Evolutionary conservation across 176 grass and related monocot species (phyloP).

Genomic region (Cenchrus fungigraminus): DNA sequence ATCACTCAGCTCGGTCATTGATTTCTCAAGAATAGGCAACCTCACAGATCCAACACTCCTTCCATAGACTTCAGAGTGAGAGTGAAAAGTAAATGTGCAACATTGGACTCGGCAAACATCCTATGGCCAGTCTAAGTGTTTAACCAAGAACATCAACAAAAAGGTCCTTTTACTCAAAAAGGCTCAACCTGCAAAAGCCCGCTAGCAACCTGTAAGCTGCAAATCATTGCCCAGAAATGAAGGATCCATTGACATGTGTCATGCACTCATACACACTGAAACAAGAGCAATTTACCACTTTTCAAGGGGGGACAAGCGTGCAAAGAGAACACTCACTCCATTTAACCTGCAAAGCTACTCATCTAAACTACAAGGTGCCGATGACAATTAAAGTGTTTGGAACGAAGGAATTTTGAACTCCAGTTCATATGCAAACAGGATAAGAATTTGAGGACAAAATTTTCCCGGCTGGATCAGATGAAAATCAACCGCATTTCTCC

Average conservation of each 20-base stretch:
- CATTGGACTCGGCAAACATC: background rate
- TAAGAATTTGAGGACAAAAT: background rate
- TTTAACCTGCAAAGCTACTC: background rate
- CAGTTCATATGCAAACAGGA: background rate
- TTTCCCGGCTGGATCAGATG: background rate
- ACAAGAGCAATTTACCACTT: background rate
- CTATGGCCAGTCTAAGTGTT: too few species aligned
- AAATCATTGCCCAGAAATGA: slow-evolving; percentile 6
- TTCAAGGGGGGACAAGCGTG: background rate
- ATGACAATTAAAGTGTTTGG: background rate
- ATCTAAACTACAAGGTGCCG: background rate
- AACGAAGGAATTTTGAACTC: background rate
- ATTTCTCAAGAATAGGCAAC: background rate
- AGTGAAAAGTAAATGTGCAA: background rate
- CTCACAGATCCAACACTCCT: background rate
- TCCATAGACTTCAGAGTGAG: background rate
- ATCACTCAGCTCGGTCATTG: background rate
- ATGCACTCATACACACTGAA: background rate
- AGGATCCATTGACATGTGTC: background rate
- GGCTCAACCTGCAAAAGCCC: background rate
- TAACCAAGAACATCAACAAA: slow-evolving; percentile 7
- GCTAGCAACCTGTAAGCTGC: background rate
- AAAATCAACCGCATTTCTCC: background rate
- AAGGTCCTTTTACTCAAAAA: slow-evolving; percentile 1
- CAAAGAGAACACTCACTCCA: slow-evolving; percentile 1